phyloP scores from a whole-genome alignment of 2,329 filamentous ascomycete genomes.

The Colletotrichum aenigma region DNA sequence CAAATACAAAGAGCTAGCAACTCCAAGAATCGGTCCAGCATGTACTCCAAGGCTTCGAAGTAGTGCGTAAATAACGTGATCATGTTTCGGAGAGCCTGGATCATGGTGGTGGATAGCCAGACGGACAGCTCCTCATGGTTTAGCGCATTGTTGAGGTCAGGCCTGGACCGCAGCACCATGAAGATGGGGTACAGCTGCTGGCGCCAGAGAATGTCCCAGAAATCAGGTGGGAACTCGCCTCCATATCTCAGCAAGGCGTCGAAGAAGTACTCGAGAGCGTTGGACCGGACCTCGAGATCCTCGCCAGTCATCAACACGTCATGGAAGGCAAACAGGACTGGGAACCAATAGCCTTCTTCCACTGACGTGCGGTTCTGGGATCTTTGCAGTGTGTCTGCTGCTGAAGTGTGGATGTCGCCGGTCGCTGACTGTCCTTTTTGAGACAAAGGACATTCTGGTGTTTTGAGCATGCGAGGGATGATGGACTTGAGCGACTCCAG shows the following conservation, averaged over 20 bases:
- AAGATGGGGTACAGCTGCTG: conserved; percentile 98
- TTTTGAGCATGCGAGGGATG: conserved; percentile 92
- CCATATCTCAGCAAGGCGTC: conserved; percentile 91
- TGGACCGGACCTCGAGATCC: conserved; percentile 91
- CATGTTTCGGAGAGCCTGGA: conserved; percentile 97
- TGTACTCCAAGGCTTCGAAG: conserved; percentile 93
- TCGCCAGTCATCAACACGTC: conserved; percentile 99
- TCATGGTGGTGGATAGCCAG: conserved; percentile 99
- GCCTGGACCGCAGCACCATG: conserved; percentile 94
- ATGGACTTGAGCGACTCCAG: conserved; percentile 95
- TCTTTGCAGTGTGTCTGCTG: conserved; percentile 47
- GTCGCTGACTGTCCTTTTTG: conserved; percentile 52
- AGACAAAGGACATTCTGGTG: conserved; percentile 91
- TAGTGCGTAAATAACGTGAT: conserved; percentile 99
- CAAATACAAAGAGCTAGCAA: conserved; percentile 95
- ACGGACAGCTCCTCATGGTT: conserved; percentile 98
- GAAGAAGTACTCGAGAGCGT: conserved; percentile 94
- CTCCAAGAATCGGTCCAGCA: conserved; percentile 97
- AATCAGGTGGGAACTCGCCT: conserved; percentile 87
- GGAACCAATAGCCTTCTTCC: conserved; percentile 99
- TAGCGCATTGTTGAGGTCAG: conserved; percentile 92
- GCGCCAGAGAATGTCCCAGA: conserved; percentile 98
- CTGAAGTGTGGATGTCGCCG: conserved; percentile 41
- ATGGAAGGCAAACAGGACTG: conserved; percentile 96
- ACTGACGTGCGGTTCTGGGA: conserved; percentile 81